These are phyloP conservation scores for Talaromyces albobiverticillius DNA, from an alignment of 2,329 filamentous ascomycete genomes.

Conservation along the genomic window DNA sequence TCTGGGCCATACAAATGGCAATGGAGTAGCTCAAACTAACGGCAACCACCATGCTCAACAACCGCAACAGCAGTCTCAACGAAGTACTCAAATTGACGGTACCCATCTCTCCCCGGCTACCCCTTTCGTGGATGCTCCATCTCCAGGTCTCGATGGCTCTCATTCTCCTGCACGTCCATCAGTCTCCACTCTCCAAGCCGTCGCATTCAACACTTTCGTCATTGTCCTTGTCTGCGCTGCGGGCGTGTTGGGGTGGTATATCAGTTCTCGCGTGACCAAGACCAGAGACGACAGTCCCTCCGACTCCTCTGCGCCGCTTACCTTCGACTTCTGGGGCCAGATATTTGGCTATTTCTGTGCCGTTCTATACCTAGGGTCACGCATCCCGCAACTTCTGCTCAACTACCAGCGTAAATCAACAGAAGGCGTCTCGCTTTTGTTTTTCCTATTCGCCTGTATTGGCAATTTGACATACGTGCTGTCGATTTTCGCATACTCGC, in stretches of 20 bases:
- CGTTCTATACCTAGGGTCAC: constrained; percentile 80
- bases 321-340: constrained; percentile 77
- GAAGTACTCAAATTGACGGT: constrained; percentile 60
- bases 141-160: not conserved
- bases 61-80: constrained; percentile 11
- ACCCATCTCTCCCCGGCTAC: constrained; percentile 77
- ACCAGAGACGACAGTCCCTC: constrained; percentile 1
- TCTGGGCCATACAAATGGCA: constrained; percentile 22
- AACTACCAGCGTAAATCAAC: constrained; percentile 92
- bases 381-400: constrained; percentile 83
- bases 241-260: constrained; percentile 81
- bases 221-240: constrained; percentile 79
- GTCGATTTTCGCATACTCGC: constrained; percentile 86
- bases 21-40: too few species aligned
- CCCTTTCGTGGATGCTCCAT: constrained; percentile 62
- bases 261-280: constrained; percentile 52
- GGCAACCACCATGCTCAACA: not conserved
- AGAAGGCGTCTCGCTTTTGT: constrained; percentile 88
- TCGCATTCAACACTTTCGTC: constrained; percentile 71
- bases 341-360: constrained; percentile 93
- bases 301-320: constrained; percentile 38
- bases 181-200: constrained; percentile 40
- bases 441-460: constrained; percentile 94
- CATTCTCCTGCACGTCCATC: constrained; percentile 17
- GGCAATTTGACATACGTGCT: constrained; percentile 93